Conservation (phyloP, 805 yeast species). For the Hanseniaspora mollemarum region DNA sequence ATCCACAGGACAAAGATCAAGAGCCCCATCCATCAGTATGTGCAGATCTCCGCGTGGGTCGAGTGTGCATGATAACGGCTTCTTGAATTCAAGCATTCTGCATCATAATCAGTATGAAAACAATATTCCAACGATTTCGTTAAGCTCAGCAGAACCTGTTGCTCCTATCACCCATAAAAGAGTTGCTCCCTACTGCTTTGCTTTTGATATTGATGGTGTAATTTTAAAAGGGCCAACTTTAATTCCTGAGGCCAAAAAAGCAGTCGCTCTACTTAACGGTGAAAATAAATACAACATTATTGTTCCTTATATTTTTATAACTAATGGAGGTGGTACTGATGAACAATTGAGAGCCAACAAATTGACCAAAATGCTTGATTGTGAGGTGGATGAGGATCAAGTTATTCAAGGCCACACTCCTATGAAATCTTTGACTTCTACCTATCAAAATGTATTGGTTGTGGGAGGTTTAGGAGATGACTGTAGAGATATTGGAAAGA, state of each 20-base stretch:
- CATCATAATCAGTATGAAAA: constrained; percentile 8
- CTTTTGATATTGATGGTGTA: constrained; percentile 89
- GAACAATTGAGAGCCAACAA: constrained; percentile 66
- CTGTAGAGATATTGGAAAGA: constrained; percentile 70
- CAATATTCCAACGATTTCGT: constrained; percentile 1
- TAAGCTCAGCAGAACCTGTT: constrained; percentile 32
- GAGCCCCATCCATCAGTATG: no score
- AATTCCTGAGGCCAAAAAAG: constrained; percentile 67
- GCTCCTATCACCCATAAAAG: constrained; percentile 53
- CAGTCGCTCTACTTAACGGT: constrained; percentile 62
- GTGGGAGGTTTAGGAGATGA: constrained; percentile 83
- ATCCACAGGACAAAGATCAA: no score
- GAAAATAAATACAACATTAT: constrained; percentile 63
- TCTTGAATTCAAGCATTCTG: constrained; percentile 17
- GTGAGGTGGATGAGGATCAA: constrained; percentile 59
- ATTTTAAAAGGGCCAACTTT: constrained; percentile 75
- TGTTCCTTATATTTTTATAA: constrained; percentile 74
- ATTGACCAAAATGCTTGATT: constrained; percentile 47
- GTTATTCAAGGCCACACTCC: constrained; percentile 92
- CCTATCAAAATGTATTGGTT: constrained; percentile 63
- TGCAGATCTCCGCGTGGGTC: no score
- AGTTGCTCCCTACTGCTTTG: constrained; percentile 76
- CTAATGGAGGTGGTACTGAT: constrained; percentile 87
- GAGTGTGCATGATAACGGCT: no score
- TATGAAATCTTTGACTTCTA: constrained; percentile 65